Evolutionary conservation across 2,329 filamentous ascomycete species (phyloP), one percentile per base, ranked within the genome.

Genomic region (Pseudocercospora cruenta): DNA sequence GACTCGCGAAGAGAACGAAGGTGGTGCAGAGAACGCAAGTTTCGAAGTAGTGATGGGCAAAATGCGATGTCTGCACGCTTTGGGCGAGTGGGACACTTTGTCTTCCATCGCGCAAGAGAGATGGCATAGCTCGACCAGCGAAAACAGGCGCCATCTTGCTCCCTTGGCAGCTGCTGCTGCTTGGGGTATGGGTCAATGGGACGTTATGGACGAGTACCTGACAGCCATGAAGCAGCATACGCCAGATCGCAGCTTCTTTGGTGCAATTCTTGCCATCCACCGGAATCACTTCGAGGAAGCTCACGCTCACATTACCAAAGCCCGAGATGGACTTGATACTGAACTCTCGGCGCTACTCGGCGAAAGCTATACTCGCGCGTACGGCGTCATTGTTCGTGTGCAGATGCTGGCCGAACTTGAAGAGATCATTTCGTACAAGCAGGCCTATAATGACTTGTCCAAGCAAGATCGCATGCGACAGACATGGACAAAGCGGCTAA

Each of bases 41-140:
- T 93, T 99, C 67, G 95, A 98, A 67, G 93, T 99, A 62, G 93
- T 96, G 36, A 98, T 99, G 94, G 95, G 95, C 71, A 99, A 99
- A 81, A 99, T 99, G 95, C 90, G 95, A 57, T 99, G 95, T 84
- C 82, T 98, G 69, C 95, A 99, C 77, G 96, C 95, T 8, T 85
- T 99, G 39, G 95, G 95, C 68, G 95, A 99, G 79, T 99, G 95
- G 95, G 96, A 98, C 72, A 89, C 93, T 3, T 84, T 99, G 16
- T 96, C 94, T 0, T 89, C 88, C 58, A 84, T 99, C 62, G 94
- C 94, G 0, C 91, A 96, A 76, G 93, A 94, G 76, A 96, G 94
- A 60, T 99, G 95, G 95, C 88, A 91, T 71, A 93, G 94, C 76
- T 95, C 94, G 7, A 89, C 90, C 4, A 86, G 91, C 4, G 95